Evolutionary conservation across 1,284 basidiomycete genomes (phyloP).

Genomic region (Moesziomyces antarcticus): DNA sequence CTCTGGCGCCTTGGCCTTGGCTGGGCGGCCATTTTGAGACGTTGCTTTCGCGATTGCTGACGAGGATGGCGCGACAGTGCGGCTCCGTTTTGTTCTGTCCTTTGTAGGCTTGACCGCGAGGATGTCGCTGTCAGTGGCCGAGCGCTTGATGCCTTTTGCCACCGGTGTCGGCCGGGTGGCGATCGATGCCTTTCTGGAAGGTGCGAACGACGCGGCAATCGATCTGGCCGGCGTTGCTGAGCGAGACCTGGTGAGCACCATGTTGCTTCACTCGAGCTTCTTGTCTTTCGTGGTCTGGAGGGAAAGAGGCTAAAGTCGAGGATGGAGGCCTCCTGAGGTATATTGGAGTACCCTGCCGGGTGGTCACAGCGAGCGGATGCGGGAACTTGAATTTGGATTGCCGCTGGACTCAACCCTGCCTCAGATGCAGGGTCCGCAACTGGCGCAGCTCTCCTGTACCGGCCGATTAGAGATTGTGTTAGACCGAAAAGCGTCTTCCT

Average conservation of each 20-base stretch:
- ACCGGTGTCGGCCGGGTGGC: constrained; percentile 16
- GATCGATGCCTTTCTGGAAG: constrained; percentile 34
- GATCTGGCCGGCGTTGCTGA: constrained; percentile 40
- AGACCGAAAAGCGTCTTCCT: background rate
- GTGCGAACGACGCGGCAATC: constrained; percentile 28
- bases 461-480: background rate
- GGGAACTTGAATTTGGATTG: background rate
- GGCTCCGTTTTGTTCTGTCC: constrained; percentile 8
- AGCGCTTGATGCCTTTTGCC: constrained; percentile 21
- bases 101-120: background rate
- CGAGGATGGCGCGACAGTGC: background rate
- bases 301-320: background rate
- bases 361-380: background rate
- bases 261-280: background rate
- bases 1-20: constrained; percentile 25
- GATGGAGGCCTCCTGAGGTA: too few species aligned
- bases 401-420: background rate
- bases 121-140: constrained; percentile 31
- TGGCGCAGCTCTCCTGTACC: background rate
- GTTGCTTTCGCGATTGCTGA: background rate
- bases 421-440: background rate
- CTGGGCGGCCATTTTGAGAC: constrained; percentile 1
- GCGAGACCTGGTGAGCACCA: constrained; percentile 44
- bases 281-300: background rate
- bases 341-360: background rate